Percentiles rank a stretch among this genome's conserved stretches.
Conservation (phyloP, 2,329 filamentous ascomycete species). For the Diaporthe citrichinensis region DNA sequence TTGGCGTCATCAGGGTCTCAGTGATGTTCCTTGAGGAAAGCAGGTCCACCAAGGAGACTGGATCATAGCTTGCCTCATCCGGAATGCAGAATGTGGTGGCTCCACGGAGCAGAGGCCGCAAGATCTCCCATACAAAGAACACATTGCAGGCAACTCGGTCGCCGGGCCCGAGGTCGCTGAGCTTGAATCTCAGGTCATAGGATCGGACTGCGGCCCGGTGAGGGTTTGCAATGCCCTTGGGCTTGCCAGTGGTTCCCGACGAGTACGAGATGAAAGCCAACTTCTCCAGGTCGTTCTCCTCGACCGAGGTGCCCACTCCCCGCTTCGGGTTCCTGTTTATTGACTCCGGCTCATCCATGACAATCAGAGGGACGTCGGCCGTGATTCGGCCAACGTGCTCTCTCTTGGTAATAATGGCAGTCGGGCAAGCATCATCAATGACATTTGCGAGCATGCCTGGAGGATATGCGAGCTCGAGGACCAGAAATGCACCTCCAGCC, state of each 20-base stretch:
- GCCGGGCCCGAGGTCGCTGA: constrained; percentile 78
- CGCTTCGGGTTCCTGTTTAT: constrained; percentile 45
- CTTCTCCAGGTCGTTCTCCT: constrained; percentile 78
- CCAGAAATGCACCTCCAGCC: constrained; percentile 84
- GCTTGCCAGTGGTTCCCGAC: constrained; percentile 82
- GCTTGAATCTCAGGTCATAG: constrained; percentile 78
- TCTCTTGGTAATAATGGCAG: constrained; percentile 77
- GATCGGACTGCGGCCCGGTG: constrained; percentile 81
- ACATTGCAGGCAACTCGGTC: constrained; percentile 90
- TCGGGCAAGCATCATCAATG: constrained; percentile 80
- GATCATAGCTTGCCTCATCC: constrained; percentile 84
- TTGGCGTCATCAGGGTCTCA: constrained; percentile 88
- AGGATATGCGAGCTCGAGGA: constrained; percentile 85
- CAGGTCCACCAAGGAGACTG: constrained; percentile 79
- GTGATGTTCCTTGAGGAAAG: constrained; percentile 77
- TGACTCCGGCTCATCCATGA: constrained; percentile 67
- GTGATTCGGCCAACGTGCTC: constrained; percentile 77
- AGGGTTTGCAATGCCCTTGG: constrained; percentile 87
- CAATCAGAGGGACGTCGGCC: constrained; percentile 72
- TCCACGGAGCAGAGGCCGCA: constrained; percentile 81
- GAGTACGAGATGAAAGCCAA: constrained; percentile 87
- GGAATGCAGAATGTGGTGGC: constrained; percentile 83
- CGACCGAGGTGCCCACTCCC: constrained; percentile 56
- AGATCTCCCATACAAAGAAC: constrained; percentile 89
- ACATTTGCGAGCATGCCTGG: constrained; percentile 81